A percentile compares a stretch with the other conserved stretches of the same genome.
phyloP scores from a whole-genome alignment of 2,329 filamentous ascomycete genomes.

The Canariomyces notabilis region DNA sequence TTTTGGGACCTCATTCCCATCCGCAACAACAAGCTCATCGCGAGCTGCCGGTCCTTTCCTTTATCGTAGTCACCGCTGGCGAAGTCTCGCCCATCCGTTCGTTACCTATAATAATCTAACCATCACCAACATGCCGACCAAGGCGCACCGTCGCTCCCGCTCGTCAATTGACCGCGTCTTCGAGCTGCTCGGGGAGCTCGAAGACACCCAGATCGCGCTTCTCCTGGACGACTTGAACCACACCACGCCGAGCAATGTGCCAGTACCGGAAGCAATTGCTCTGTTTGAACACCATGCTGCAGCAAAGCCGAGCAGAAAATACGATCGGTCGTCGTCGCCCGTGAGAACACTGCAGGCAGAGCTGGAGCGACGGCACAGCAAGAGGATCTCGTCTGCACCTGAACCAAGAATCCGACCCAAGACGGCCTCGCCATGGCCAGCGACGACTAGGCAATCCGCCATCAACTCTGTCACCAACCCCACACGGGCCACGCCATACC shows the following conservation, averaged over 20 bases:
- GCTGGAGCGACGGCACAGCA: slow-evolving; percentile 26
- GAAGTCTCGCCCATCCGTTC: slow-evolving; percentile 1
- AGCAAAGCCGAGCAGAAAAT: slow-evolving; percentile 16
- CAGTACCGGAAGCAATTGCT: slow-evolving; percentile 24
- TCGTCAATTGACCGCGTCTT: slow-evolving; percentile 27
- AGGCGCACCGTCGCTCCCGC: slow-evolving; percentile 22
- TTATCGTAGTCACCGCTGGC: not conserved
- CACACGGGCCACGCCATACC: not conserved
- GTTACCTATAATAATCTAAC: slow-evolving; percentile 1
- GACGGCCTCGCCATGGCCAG: slow-evolving; percentile 5
- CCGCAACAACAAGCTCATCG: slow-evolving; percentile 12
- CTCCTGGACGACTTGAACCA: slow-evolving; percentile 28
- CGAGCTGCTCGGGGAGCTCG: slow-evolving; percentile 26
- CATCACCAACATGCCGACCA: slow-evolving; percentile 21
- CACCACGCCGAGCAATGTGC: slow-evolving; percentile 26
- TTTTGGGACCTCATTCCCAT: not conserved
- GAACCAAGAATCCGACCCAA: slow-evolving; percentile 10
- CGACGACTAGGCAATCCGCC: not conserved
- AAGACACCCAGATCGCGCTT: slow-evolving; percentile 22
- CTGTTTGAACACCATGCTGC: slow-evolving; percentile 21
- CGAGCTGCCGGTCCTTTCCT: slow-evolving; percentile 10
- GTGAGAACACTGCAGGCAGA: slow-evolving; percentile 23
- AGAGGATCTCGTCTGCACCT: slow-evolving; percentile 21
- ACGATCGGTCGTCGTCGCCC: slow-evolving; percentile 18
- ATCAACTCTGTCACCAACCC: not conserved